Evolutionary conservation across 1,284 basidiomycete genomes (phyloP), one percentile per base, ranked within the genome.

Genomic region (Coniophora puteana): DNA sequence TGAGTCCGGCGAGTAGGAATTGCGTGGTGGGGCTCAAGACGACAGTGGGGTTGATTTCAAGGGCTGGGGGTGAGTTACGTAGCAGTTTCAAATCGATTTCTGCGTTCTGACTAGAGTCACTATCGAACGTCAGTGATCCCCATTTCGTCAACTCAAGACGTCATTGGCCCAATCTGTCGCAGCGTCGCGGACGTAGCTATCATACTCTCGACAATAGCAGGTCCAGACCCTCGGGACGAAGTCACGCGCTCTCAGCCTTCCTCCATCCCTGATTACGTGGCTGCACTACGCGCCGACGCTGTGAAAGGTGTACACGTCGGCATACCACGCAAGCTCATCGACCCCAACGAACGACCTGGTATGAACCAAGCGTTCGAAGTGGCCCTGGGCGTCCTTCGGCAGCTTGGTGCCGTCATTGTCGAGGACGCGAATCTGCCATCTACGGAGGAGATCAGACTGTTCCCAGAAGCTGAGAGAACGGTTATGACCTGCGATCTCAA

Each of bases 1-100:
- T 67, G 7, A 64, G 55, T 3, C 61, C 62, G 12, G 51, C 65
- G 40, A 62, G 59, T 38, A 51, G 52, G 17, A 64, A 68, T 40
- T 70, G 69, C 33, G 38, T 72, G 8, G 70, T 71, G 1, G 71
- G 72, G 1, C 67, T 73, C 46, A 73, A 72, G 54, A 71, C 71
- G 0, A 71, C 69, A 1, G 68, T 74, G 0, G 72, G 71, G 1
- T 49, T 73, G 17, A 73, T 69, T 0, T 70, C 67, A 10, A 55
- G 71, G 11, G 65, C 68, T 3, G 71, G 71, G 46, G 68, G 68
- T 68, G 44, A n/a, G 36, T 5, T 27, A 4, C 16, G 13, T 16
- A 29, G 27, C 5, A 16, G 16, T 29, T 12, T 16, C 12, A 4
- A 20, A 11, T 14, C 13, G 5, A 38, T 11, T 36, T 29, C 27